A percentile compares a stretch with the other conserved stretches of the same genome.
Conservation (phyloP, 73 alveolate species). For the Paramecium biaurelia region DNA sequence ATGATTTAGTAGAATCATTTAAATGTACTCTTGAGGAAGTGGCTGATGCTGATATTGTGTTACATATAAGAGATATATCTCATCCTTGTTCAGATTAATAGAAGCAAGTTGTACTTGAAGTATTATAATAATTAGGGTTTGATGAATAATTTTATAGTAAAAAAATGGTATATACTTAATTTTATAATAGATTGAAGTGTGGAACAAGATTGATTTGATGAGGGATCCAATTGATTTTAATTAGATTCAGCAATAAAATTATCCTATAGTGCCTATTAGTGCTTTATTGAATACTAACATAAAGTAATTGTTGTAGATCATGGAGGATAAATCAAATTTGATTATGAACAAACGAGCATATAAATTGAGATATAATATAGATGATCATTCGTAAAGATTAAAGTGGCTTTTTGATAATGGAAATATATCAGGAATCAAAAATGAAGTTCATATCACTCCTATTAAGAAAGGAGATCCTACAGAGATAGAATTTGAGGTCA, state of each 20-base stretch:
- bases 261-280: conserved; percentile 70
- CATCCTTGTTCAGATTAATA: conserved; percentile 83
- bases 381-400: conserved; percentile 49
- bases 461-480: conserved; percentile 48
- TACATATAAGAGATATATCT: conserved; percentile 89
- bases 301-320: conserved; percentile 27
- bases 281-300: conserved; percentile 61
- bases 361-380: conserved; percentile 40
- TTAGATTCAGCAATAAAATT: conserved; percentile 40
- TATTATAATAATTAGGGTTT: conserved; percentile 76
- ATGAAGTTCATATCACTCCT: not conserved
- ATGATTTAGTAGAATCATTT: conserved; percentile 80
- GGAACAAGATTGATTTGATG: conserved; percentile 87
- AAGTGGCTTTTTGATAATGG: conserved; percentile 66
- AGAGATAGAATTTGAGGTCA: conserved; percentile 45
- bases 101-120: conserved; percentile 76
- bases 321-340: conserved; percentile 46
- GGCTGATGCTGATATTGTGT: conserved; percentile 80
- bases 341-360: conserved; percentile 53
- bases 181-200: conserved; percentile 71
- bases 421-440: conserved; percentile 52
- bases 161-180: conserved; percentile 12
- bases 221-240: conserved; percentile 12
- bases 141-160: conserved; percentile 58
- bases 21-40: conserved; percentile 87